Evolutionary conservation across 2,329 filamentous ascomycete species (phyloP), one percentile per base, ranked within the genome.

Genomic region (Claviceps sp.): DNA sequence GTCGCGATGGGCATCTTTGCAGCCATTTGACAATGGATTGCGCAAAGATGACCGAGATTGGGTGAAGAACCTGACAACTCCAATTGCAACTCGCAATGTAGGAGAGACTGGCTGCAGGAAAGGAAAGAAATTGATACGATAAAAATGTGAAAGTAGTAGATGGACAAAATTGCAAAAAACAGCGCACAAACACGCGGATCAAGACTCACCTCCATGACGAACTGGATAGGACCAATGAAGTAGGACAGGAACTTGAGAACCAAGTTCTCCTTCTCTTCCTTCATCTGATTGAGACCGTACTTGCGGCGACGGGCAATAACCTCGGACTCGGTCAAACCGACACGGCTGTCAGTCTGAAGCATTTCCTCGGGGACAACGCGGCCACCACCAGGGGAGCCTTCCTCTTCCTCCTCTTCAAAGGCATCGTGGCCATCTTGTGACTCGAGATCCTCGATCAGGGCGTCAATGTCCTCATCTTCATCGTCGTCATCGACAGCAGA

Each of bases 171-270:
- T 18, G 4, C 26, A 7, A 20, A 44, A 36, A 5, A 49, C 5
- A 40, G 7, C 14, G 20, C 18, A n/a, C 36, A 34, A 4, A 11
- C 9, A 18, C 30, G 22, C 14, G 3, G 24, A 16, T 26, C 26
- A 26, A 51, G 26, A 69, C 79, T 65, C 67, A 84, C 85, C 82
- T 91, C 87, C 89, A 95, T 95, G 66, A 95, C 89, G 70, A 91
- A 91, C 67, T 94, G 89, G 59, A 95, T 91, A 24, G 89, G 89
- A 59, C 89, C 89, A 52, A 93, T 74, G 68, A 94, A 94, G 73
- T 87, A 93, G 61, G 78, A 76, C 62, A 81, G 69, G 70, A 95
- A 94, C 75, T 94, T 93, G 63, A 93, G 76, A 55, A 90, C 70
- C 54, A 89, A 63, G 63, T 90, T 94, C 70, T 89, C 85, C 72